These are phyloP conservation scores for Cystofilobasidium macerans DNA, from an alignment of 768 basidiomycete genomes.

Conservation along the genomic window DNA sequence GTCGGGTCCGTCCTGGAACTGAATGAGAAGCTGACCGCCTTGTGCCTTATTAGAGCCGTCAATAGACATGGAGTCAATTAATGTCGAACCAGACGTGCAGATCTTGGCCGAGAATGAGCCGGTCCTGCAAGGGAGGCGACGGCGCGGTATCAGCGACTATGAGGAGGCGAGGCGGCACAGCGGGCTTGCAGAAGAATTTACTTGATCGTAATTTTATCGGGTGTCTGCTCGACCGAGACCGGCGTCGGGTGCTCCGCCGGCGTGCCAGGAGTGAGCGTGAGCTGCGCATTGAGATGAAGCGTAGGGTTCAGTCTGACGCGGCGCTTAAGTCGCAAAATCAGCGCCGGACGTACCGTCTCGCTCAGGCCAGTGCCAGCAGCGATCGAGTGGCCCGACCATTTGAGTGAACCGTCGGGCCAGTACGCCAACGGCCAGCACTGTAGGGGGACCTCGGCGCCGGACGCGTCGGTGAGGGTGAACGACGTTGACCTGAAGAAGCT, in stretches of 20 bases:
- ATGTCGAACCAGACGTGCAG: background rate
- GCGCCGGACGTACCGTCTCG: conserved; percentile 6
- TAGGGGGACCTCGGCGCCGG: conserved; percentile 2
- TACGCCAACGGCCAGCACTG: conserved; percentile 12
- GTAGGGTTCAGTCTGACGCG: no score
- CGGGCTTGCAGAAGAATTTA: background rate
- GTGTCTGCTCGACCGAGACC: background rate
- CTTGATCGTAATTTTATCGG: background rate
- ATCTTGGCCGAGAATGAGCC: conserved; percentile 1
- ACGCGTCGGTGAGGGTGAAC: conserved; percentile 1
- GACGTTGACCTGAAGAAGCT: conserved; percentile 10
- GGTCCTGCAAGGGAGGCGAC: background rate
- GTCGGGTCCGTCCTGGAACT: conserved; percentile 13
- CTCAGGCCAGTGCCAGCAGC: background rate
- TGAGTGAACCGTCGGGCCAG: conserved; percentile 12
- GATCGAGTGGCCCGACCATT: conserved; percentile 13
- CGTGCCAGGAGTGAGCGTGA: conserved; percentile 4
- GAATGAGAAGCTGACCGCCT: conserved; percentile 9
- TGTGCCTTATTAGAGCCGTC: conserved; percentile 7
- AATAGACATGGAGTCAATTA: conserved; percentile 1
- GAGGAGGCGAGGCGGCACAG: background rate
- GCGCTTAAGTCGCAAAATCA: no score
- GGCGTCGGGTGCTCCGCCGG: background rate
- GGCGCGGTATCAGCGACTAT: no score
- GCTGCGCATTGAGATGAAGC: no score